Base-by-base conservation (phyloP, 1,284 basidiomycete species). In the Irpex rosettiformis region DNA sequence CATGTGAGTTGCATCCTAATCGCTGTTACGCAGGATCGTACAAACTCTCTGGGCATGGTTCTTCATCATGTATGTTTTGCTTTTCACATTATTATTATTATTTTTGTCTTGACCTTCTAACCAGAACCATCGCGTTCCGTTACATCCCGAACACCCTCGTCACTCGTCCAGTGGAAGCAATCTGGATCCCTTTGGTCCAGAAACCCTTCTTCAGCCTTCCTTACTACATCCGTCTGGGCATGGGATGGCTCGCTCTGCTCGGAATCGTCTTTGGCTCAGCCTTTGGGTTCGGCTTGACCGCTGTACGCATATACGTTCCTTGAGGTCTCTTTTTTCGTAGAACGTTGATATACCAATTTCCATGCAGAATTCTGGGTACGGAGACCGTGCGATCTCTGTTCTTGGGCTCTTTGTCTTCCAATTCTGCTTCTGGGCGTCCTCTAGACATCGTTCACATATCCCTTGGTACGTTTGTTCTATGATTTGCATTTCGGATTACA, bases 1-100 rank as follows among this genome's bases (percentile, higher is more conserved):
- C 33, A 11, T 37, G 16, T n/a, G n/a, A 22, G 55, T 59, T 56
- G 21, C 54, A 29, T 52, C 48, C 30, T n/a, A 25, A 57, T 18
- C 52, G 55, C 59, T 58, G 57, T n/a, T 54, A 56, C 57, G 27
- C 61, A 86, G 89, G 89, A 82, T 93, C 62, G 86, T 89, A 5
- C 89, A 91, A 72, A 89, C 89, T 0, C 53, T 92, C 48, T 89
- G 86, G 66, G 88, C 91, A 3, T 93, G 91, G 91, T 83, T 84
- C 57, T 91, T 92, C 75, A 76, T 92, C 63, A 62, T 80, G 85
- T 87, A 64, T 65, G 82, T 75, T 5, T 24, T 57, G 28, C 28
- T 33, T 42, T 25, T 37, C 11, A 37, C 51, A 16, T 45, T 43
- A 40, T 25, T 25, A 24, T 22, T 18, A 56, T 25, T 29, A n/a